Conservation (phyloP, 805 yeast genomes). For the Wickerhamiella allomyrinae region DNA sequence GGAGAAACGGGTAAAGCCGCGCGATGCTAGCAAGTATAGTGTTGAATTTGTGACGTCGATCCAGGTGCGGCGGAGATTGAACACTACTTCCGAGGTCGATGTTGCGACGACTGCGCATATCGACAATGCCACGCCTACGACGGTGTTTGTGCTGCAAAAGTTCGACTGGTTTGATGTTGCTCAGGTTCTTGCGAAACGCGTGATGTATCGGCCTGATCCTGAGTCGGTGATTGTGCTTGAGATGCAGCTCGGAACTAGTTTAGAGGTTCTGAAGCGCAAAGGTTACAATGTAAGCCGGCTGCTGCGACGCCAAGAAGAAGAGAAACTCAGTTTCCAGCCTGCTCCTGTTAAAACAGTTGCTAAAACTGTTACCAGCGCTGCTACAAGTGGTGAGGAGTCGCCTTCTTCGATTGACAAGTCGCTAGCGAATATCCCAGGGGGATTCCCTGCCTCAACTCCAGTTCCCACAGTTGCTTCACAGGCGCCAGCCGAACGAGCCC, state of each 20-base stretch:
- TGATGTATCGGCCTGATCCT: slow-evolving; percentile 24
- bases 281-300: slow-evolving; percentile 28
- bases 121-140: slow-evolving; percentile 5
- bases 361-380: too few relatives aligned
- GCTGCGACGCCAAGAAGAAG: slow-evolving; percentile 16
- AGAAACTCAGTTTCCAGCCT: background rate
- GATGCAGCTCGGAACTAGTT: slow-evolving; percentile 21
- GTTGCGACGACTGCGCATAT: slow-evolving; percentile 15
- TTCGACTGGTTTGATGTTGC: slow-evolving; percentile 28
- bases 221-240: slow-evolving; percentile 28
- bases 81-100: slow-evolving; percentile 14
- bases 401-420: too few relatives aligned
- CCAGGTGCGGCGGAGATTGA: slow-evolving; percentile 16
- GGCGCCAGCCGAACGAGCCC: slow-evolving; percentile 8
- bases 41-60: slow-evolving; percentile 19
- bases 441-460: too few relatives aligned
- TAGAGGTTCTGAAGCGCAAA: slow-evolving; percentile 22
- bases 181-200: slow-evolving; percentile 19
- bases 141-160: slow-evolving; percentile 16
- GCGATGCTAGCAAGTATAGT: slow-evolving; percentile 11
- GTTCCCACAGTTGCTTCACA: too few relatives aligned
- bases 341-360: background rate
- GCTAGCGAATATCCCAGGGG: too few relatives aligned
- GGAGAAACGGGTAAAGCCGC: slow-evolving; percentile 3
- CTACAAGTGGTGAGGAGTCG: too few relatives aligned